These are phyloP conservation scores for Thalassiosira livingstoniorum DNA, from an alignment of 352 stramenopile genomes.

Conservation along the genomic window DNA sequence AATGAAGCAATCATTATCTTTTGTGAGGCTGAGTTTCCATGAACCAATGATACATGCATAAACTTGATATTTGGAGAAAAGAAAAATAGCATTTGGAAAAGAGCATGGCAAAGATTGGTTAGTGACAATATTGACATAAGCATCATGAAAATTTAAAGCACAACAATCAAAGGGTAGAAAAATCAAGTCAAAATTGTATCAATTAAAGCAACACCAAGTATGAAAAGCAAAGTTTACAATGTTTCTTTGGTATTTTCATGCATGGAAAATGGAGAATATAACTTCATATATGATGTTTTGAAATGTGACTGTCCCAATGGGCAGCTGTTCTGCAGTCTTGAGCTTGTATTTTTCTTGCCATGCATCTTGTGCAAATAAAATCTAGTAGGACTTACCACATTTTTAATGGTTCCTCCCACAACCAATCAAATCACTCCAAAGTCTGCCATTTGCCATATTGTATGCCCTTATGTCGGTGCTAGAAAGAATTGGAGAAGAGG, in stretches of 20 bases:
- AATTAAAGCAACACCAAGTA: slow-evolving; percentile 11
- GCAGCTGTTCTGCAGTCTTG: slow-evolving; percentile 16
- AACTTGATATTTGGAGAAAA: slow-evolving; percentile 23
- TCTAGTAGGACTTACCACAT: not conserved
- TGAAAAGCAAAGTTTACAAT: not conserved
- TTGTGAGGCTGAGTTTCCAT: not conserved
- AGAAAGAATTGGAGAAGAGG: not conserved
- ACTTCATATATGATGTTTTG: not conserved
- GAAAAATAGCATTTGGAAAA: slow-evolving; percentile 32
- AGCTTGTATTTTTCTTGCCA: slow-evolving; percentile 4
- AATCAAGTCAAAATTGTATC: not conserved
- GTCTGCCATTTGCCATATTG: not conserved
- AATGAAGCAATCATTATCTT: slow-evolving; percentile 5
- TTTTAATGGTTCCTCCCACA: not conserved
- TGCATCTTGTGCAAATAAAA: not conserved
- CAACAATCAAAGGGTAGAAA: slow-evolving; percentile 8
- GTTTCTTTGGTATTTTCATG: not conserved
- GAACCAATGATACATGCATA: slow-evolving; percentile 2
- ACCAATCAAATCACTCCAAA: slow-evolving; percentile 8
- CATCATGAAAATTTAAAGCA: slow-evolving; percentile 11
- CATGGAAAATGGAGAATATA: not conserved
- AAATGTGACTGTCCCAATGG: slow-evolving; percentile 28
- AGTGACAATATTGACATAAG: slow-evolving; percentile 23
- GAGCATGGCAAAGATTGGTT: slow-evolving; percentile 25
- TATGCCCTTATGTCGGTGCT: not conserved